Base-by-base conservation (phyloP, 2,329 filamentous ascomycete genomes). In the Pseudogymnoascus sp. region DNA sequence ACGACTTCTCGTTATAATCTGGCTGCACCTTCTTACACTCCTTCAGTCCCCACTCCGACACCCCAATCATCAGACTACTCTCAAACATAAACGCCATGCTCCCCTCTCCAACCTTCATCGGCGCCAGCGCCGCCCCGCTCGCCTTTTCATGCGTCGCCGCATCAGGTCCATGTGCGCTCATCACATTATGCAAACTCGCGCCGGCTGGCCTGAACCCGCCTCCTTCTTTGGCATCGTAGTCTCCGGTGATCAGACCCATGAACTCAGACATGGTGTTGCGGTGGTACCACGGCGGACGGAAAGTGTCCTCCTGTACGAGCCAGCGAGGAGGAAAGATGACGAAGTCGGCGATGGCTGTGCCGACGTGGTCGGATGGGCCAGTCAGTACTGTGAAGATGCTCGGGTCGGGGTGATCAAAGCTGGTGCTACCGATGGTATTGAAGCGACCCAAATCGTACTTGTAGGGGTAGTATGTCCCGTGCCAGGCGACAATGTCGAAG, bases 381-480 rank as follows among this genome's bases (percentile, higher is more conserved):
- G 84, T 83, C 15, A 87, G 75, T 2, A 87, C 84, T 31, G 83
- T 91, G 75, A 88, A 92, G 72, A 92, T 91, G 65, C 82, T 86
- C 0, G 89, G 89, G 70, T 92, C 89, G 0, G 88, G 88, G 70
- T 92, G 89, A 72, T 92, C 89, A 70, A 84, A 90, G 6, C 84
- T 88, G 66, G 90, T 85, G 61, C 81, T 85, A 17, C 89, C 89
- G 48, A 92, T 85, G 44, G 84, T 85, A 75, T 87, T 89, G 79
- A 91, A 92, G 33, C 88, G 84, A 27, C 86, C 87, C 0, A 92
- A 80, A 69, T 92, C 89, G 76, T 92, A 92, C 75, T 92, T 92
- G 81, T 85, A 91, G 0, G 89, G 89, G 64, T 88, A 88, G 75
- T 91, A 92, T 65, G 85, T 89, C 48, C 89, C 89, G 71, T 92